phyloP scores from a whole-genome alignment of 306 rosid genomes.

The Prunus mira region DNA sequence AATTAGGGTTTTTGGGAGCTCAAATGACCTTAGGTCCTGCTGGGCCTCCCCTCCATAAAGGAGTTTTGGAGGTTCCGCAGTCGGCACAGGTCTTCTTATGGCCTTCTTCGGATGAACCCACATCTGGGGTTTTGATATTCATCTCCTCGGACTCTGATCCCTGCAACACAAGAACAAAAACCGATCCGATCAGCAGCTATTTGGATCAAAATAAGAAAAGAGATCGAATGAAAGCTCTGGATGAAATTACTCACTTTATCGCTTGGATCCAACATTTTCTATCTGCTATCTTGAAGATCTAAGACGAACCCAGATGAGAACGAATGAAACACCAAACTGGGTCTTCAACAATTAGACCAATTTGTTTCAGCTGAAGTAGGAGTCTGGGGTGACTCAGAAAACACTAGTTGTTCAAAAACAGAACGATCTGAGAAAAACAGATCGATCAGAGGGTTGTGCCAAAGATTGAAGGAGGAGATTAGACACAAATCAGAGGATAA shows the following conservation, averaged over 20 bases:
- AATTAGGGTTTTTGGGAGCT: not conserved
- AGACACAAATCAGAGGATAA: not conserved
- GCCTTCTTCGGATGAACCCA: constrained; percentile 47
- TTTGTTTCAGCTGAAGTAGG: not conserved
- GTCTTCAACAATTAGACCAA: not conserved
- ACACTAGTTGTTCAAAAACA: not conserved
- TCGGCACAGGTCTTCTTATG: constrained; percentile 85
- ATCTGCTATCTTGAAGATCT: constrained; percentile 32
- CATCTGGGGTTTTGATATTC: constrained; percentile 40
- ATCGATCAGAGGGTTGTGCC: constrained; percentile 3
- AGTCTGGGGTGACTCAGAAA: not conserved
- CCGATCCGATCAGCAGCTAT: constrained; percentile 28
- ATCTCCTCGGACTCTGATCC: constrained; percentile 73
- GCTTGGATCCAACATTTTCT: constrained; percentile 59
- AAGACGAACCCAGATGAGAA: constrained; percentile 31
- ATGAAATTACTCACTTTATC: constrained; percentile 53
- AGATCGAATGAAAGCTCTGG: not conserved
- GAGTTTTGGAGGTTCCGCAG: constrained; percentile 90
- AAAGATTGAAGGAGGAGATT: not conserved
- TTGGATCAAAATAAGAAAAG: not conserved
- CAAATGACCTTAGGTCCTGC: constrained; percentile 84
- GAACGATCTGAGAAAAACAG: constrained; percentile 19
- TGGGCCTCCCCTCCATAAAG: constrained; percentile 97
- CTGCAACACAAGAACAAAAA: constrained; percentile 35
- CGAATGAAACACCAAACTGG: constrained; percentile 4